Percentiles rank a stretch among this genome's conserved stretches.
phyloP scores from a whole-genome alignment of 2,329 filamentous ascomycete genomes.

The Stagonosporopsis vannaccii region DNA sequence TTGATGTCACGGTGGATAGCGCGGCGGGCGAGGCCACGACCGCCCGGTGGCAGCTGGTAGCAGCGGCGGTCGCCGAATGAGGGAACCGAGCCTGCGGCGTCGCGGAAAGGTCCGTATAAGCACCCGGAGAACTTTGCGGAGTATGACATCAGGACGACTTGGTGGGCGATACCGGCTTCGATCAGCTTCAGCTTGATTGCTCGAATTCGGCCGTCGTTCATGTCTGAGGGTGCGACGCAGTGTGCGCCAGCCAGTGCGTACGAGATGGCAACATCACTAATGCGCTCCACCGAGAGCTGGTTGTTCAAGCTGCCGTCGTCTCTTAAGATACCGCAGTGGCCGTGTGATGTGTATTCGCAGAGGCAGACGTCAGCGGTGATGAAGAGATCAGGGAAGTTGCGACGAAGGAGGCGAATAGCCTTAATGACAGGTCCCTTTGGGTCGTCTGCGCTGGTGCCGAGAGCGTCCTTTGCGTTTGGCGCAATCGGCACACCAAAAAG shows the following conservation, averaged over 20 bases:
- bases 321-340: slow-evolving; percentile 93
- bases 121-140: slow-evolving; percentile 97
- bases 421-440: slow-evolving; percentile 90
- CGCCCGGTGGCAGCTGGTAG: slow-evolving; percentile 94
- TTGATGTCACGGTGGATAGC: slow-evolving; percentile 89
- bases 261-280: slow-evolving; percentile 95
- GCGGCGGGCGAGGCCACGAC: slow-evolving; percentile 86
- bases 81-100: slow-evolving; percentile 89
- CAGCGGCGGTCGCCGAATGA: slow-evolving; percentile 94
- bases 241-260: slow-evolving; percentile 96
- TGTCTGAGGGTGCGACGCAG: slow-evolving; percentile 95
- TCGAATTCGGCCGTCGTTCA: slow-evolving; percentile 97
- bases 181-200: slow-evolving; percentile 98
- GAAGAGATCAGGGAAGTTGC: slow-evolving; percentile 88
- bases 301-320: slow-evolving; percentile 96
- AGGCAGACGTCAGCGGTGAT: slow-evolving; percentile 93
- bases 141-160: slow-evolving; percentile 94
- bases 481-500: slow-evolving; percentile 92
- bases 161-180: slow-evolving; percentile 90
- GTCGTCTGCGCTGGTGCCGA: slow-evolving; percentile 92
- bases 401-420: slow-evolving; percentile 81
- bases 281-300: slow-evolving; percentile 87
- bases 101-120: slow-evolving; percentile 95
- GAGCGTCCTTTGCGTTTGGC: slow-evolving; percentile 82
- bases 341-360: slow-evolving; percentile 98